Base-by-base conservation (phyloP, 345 rosid genomes). In the Chamaenerion angustifolium region DNA sequence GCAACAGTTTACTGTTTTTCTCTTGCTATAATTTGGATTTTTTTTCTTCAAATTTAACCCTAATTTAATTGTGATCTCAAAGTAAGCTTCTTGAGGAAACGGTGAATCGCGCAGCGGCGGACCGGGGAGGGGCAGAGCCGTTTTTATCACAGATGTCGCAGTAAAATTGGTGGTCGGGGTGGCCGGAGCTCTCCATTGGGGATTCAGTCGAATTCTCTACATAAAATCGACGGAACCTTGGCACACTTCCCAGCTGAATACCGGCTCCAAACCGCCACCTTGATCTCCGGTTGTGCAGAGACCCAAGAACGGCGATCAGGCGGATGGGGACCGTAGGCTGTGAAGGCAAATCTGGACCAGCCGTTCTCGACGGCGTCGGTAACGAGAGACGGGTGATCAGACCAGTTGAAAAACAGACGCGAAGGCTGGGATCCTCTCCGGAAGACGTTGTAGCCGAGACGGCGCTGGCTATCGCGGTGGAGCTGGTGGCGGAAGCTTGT, bases 41-140 rank as follows among this genome's bases (percentile, higher is more conserved):
- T n/a, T n/a, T n/a, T n/a, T n/a, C n/a, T n/a, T n/a, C n/a, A n/a
- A n/a, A n/a, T n/a, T n/a, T n/a, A n/a, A n/a, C n/a, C n/a, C n/a
- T n/a, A n/a, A n/a, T n/a, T n/a, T n/a, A n/a, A 90, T 48, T 11
- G 94, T 86, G 68, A 86, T 71, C 72, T 86, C 98, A 57, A 90
- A 86, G 67, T 83, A 90, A n/a, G n/a, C n/a, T n/a, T n/a, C n/a
- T n/a, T n/a, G n/a, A n/a, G n/a, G n/a, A n/a, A n/a, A n/a, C n/a
- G 86, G 72, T 15, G 77, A 78, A 43, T 52, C 77, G 13, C 79
- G 69, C 48, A 89, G 59, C 12, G 80, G 84, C 52, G 95, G 98
- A 42, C 95, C 95, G 3, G 98, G 98, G 46, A 90, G 59, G 45
- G 98, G 98, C 68, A 83, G 46, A 59, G 81, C 73, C 19, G 81